Conservation (phyloP, 495 filamentous ascomycete genomes). For the Penicillium simplicissimum region DNA sequence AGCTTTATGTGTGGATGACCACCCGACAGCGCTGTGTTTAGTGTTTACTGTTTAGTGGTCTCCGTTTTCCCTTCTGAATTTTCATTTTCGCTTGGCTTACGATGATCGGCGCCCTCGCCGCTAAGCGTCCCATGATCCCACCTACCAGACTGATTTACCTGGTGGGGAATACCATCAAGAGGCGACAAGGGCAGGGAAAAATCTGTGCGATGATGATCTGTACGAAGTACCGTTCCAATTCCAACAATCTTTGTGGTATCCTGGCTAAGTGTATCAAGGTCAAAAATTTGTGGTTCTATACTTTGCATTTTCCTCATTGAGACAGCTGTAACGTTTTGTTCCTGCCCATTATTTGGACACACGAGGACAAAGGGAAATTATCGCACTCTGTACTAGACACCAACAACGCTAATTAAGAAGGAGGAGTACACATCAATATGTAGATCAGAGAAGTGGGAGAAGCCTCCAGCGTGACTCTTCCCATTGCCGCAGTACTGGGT, state of each 20-base stretch:
- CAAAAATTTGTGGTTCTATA: not conserved
- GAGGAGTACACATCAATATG: not conserved
- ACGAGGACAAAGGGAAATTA: not conserved
- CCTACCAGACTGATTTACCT: slow-evolving; percentile 14
- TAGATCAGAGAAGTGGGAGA: not conserved
- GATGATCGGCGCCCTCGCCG: slow-evolving; percentile 33
- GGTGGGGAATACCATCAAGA: slow-evolving; percentile 27
- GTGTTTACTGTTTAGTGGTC: not conserved
- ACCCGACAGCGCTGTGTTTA: not conserved
- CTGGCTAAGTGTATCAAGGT: slow-evolving; percentile 16
- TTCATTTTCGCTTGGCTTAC: slow-evolving; percentile 24
- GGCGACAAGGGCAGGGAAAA: slow-evolving; percentile 16
- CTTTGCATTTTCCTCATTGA: not conserved
- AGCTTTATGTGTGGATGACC: not conserved
- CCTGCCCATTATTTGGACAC: not conserved
- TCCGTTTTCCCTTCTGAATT: slow-evolving; percentile 6
- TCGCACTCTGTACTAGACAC: not conserved
- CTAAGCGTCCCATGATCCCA: slow-evolving; percentile 21
- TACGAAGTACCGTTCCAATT: not conserved
- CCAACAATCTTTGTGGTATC: slow-evolving; percentile 1
- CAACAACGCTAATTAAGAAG: not conserved
- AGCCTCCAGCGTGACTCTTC: not conserved
- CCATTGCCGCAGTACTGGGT: too few species aligned
- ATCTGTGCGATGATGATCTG: slow-evolving; percentile 9
- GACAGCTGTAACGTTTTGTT: not conserved